These are phyloP conservation scores for Naumovozyma dairenensis DNA, from an alignment of 805 yeast species.

Conservation along the genomic window DNA sequence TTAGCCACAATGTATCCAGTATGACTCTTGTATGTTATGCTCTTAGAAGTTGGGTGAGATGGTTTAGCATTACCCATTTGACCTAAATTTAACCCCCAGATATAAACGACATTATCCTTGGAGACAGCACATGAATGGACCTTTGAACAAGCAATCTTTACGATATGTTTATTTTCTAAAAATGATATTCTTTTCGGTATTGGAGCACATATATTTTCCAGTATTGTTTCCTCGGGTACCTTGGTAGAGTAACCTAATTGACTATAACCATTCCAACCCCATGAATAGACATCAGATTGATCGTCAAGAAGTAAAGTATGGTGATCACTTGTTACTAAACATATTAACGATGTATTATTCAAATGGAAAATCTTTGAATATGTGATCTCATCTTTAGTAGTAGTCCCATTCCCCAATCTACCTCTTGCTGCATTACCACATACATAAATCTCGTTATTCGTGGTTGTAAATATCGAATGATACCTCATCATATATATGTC, in stretches of 20 bases:
- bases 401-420: slow-evolving; percentile 51
- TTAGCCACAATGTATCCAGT: slow-evolving; percentile 25
- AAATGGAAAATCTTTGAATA: slow-evolving; percentile 37
- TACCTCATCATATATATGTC: slow-evolving; percentile 49
- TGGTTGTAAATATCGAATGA: slow-evolving; percentile 53
- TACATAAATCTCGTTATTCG: slow-evolving; percentile 41
- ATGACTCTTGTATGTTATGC: slow-evolving; percentile 36
- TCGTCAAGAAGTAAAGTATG: slow-evolving; percentile 54
- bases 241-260: slow-evolving; percentile 50
- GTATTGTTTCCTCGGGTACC: slow-evolving; percentile 20
- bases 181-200: slow-evolving; percentile 22
- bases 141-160: slow-evolving; percentile 51
- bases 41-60: slow-evolving; percentile 36
- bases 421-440: slow-evolving; percentile 68
- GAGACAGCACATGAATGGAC: slow-evolving; percentile 56
- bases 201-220: slow-evolving; percentile 16
- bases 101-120: slow-evolving; percentile 36
- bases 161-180: slow-evolving; percentile 18
- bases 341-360: slow-evolving; percentile 25
- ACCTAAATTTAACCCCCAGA: slow-evolving; percentile 79
- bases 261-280: slow-evolving; percentile 69
- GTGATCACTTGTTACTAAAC: slow-evolving; percentile 49
- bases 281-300: slow-evolving; percentile 49
- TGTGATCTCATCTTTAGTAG: slow-evolving; percentile 29
- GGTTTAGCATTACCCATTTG: slow-evolving; percentile 51